These are phyloP conservation scores for Penicillium malachiteum DNA, from an alignment of 495 filamentous ascomycete species.

Conservation along the genomic window DNA sequence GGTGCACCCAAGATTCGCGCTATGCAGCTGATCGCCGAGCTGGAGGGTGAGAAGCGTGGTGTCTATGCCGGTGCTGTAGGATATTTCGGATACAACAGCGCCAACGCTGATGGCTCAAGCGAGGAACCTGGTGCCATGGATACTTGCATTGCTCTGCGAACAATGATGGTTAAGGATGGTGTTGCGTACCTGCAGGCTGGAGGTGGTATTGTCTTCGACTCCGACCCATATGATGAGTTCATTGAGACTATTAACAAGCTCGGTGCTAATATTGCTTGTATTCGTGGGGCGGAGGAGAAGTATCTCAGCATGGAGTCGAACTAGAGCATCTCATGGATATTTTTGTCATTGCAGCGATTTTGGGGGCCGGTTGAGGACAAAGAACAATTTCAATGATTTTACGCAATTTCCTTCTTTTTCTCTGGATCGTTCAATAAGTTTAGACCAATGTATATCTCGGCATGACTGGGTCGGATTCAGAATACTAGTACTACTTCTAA, in stretches of 20 bases:
- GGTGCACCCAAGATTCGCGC: constrained; percentile 94
- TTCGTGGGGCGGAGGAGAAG: constrained; percentile 76
- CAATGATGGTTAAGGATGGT: constrained; percentile 91
- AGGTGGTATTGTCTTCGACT: constrained; percentile 97
- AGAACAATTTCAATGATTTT: constrained; percentile 12
- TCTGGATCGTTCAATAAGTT: background rate
- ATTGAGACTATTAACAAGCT: constrained; percentile 98
- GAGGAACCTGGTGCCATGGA: constrained; percentile 85
- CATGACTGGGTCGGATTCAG: background rate
- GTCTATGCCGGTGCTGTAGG: constrained; percentile 97
- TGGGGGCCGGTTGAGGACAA: constrained; percentile 2
- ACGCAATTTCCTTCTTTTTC: constrained; percentile 4
- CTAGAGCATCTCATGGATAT: background rate
- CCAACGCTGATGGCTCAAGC: constrained; percentile 35
- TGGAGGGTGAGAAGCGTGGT: constrained; percentile 90
- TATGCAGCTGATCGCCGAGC: constrained; percentile 94
- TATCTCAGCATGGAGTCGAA: constrained; percentile 55
- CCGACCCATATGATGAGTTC: constrained; percentile 90
- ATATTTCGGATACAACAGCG: constrained; percentile 57
- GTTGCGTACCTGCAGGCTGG: constrained; percentile 92
- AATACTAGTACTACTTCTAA: no score
- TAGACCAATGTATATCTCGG: constrained; percentile 2
- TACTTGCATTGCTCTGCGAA: constrained; percentile 95
- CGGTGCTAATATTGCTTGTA: constrained; percentile 81
- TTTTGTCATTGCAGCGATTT: constrained; percentile 10